Base-by-base conservation (phyloP, 768 basidiomycete genomes). In the Lentinula boryana region DNA sequence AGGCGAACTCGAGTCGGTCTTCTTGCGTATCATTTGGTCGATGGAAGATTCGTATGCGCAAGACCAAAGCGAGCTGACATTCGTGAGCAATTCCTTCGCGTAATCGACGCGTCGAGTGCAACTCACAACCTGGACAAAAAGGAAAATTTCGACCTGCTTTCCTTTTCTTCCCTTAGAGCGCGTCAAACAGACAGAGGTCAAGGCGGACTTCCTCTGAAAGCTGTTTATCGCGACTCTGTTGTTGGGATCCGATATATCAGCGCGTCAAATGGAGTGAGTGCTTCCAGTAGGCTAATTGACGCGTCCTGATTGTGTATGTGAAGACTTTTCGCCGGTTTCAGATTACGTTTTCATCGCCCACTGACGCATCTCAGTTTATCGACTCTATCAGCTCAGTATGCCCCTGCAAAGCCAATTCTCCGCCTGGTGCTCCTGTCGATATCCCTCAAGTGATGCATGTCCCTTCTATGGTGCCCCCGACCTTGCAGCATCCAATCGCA, bases 291-390 rank as follows among this genome's bases (percentile, higher is more conserved):
- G 44, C 23, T 49, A 43, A n/a, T 18, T 18, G 10, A 27, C 4
- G 35, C 43, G 41, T 56, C 12, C 51, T 62, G 56, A 64, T 44
- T 52, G 43, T 50, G 6, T 43, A 13, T 9, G 56, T 6, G n/a
- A 63, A 91, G 90, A 72, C 77, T 2, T 89, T 86, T 69, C 84
- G 87, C 55, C 86, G 90, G 15, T 89, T 93, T 66, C 90, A 93
- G 68, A 79, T 91, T 32, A 85, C 85, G 21, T 91, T 93, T 63
- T 68, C 75, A 55, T 76, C 79, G n/a, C 56, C 75, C 15, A 61
- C 69, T 2, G 78, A 81, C 35, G 82, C 85, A 0, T 68, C 74
- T 2, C 79, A 83, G 63, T 87, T 88, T 63, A 80, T 91, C 60
- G 78, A 84, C 32, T 73, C 80, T 4, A 84, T 92, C 66, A 80